Evolutionary conservation across 805 yeast genomes (phyloP).

Genomic region (Candida yuanshanica): DNA sequence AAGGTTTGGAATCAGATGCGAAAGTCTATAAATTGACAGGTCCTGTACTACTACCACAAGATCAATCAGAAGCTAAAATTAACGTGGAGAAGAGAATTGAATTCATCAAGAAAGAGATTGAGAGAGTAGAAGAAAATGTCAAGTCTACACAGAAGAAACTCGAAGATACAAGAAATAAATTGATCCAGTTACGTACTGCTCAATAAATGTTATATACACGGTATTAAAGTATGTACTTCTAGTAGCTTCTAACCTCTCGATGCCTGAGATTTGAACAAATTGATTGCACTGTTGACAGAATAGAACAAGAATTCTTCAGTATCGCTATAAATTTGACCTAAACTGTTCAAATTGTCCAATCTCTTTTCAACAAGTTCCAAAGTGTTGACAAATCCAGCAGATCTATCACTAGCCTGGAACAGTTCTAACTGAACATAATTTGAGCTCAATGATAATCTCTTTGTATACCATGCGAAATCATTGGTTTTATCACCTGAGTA

Average conservation of each 20-base stretch:
- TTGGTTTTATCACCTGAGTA: slow-evolving; percentile 73
- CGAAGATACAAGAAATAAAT: slow-evolving; percentile 53
- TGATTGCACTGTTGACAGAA: slow-evolving; percentile 49
- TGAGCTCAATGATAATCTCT: slow-evolving; percentile 63
- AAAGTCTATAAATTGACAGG: slow-evolving; percentile 88
- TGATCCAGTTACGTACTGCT: slow-evolving; percentile 39
- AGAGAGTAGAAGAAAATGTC: slow-evolving; percentile 68
- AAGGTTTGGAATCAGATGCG: slow-evolving; percentile 54
- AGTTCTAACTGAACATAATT: slow-evolving; percentile 73
- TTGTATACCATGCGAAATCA: slow-evolving; percentile 92
- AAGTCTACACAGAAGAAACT: slow-evolving; percentile 46
- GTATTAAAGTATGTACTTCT: not conserved
- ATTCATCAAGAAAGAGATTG: slow-evolving; percentile 75
- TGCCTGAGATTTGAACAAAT: slow-evolving; percentile 66
- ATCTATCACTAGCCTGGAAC: slow-evolving; percentile 72
- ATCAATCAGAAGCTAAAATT: slow-evolving; percentile 68
- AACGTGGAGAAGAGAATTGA: slow-evolving; percentile 89
- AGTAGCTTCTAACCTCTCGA: slow-evolving; percentile 44
- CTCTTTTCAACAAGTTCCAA: slow-evolving; percentile 56
- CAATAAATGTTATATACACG: not conserved
- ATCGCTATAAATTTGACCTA: slow-evolving; percentile 58
- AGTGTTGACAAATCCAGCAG: slow-evolving; percentile 51
- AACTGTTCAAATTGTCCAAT: slow-evolving; percentile 43
- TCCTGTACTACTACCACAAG: slow-evolving; percentile 88
- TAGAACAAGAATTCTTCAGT: slow-evolving; percentile 75